These are phyloP conservation scores for Thraustochytrium sp. DNA, from an alignment of 352 stramenopile species.

Conservation along the genomic window DNA sequence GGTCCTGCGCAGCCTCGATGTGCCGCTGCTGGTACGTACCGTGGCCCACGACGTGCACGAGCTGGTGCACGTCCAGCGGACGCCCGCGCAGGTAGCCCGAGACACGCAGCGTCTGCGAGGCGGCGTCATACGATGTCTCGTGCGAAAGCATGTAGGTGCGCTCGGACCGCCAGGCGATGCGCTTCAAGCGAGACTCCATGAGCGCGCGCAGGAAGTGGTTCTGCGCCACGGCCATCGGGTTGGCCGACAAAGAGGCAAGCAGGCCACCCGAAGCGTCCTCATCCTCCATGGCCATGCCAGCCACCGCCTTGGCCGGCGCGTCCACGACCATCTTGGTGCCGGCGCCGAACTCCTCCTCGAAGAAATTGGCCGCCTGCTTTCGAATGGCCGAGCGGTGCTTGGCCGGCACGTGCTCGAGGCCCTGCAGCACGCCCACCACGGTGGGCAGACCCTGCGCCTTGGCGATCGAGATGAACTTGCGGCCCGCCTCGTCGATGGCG, in stretches of 20 bases:
- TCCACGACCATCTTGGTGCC: constrained; percentile 37
- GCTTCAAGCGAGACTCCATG: constrained; percentile 5
- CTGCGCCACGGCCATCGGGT: background rate
- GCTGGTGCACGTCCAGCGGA: constrained; percentile 85
- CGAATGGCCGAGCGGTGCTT: constrained; percentile 27
- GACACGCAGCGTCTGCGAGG: constrained; percentile 52
- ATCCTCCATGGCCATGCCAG: background rate
- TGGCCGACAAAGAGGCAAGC: background rate
- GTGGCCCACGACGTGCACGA: constrained; percentile 92
- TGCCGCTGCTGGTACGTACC: constrained; percentile 82
- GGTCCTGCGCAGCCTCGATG: constrained; percentile 58
- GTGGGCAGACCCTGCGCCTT: constrained; percentile 46
- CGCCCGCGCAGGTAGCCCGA: constrained; percentile 90
- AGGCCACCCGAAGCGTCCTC: too few relatives aligned
- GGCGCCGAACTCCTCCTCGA: constrained; percentile 41
- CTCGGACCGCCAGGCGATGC: constrained; percentile 13
- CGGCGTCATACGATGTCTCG: background rate
- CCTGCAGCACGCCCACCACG: constrained; percentile 41
- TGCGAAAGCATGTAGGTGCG: constrained; percentile 25
- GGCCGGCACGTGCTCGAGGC: background rate
- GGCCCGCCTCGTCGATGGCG: constrained; percentile 11
- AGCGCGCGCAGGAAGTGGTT: constrained; percentile 13
- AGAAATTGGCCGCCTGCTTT: constrained; percentile 42
- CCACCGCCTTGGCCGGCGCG: background rate
- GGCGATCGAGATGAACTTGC: constrained; percentile 41